Conservation (phyloP, 352 stramenopile genomes). For the Halophytophthora batemanensis region DNA sequence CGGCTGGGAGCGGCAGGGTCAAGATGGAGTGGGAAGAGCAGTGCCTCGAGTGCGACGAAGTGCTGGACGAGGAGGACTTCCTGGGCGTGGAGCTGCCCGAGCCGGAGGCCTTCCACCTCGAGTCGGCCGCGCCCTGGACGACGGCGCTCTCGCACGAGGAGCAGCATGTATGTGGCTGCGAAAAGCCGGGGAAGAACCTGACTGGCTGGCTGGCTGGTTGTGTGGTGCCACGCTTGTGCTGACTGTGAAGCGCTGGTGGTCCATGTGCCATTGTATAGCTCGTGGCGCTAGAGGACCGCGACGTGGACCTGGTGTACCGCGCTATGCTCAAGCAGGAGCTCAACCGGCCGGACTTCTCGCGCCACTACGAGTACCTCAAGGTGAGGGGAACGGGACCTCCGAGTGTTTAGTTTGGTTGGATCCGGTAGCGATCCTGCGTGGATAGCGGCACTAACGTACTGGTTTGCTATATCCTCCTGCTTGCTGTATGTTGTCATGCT, state of each 20-base stretch:
- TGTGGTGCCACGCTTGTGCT: neutral
- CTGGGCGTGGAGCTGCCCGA: constrained; percentile 36
- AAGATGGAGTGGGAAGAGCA: constrained; percentile 61
- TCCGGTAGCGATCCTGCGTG: neutral
- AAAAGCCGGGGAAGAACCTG: neutral
- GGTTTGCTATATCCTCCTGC: neutral
- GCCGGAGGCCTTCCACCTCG: constrained; percentile 18
- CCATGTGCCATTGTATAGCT: constrained; percentile 42
- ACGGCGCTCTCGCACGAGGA: constrained; percentile 35
- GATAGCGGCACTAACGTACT: too few species aligned
- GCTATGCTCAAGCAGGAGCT: constrained; percentile 79
- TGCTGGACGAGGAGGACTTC: constrained; percentile 63
- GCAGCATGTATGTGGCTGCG: constrained; percentile 27
- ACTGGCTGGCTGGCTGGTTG: neutral
- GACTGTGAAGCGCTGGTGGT: neutral
- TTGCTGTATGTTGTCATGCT: neutral
- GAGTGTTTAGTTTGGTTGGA: too few species aligned
- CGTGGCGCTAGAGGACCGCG: constrained; percentile 70
- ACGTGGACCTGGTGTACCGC: constrained; percentile 67
- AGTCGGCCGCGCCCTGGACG: constrained; percentile 18
- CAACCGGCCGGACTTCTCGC: constrained; percentile 59
- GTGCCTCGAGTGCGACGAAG: constrained; percentile 78
- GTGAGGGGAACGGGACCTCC: constrained; percentile 5
- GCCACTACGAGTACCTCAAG: constrained; percentile 81
- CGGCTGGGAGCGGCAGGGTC: neutral